Percentiles rank a stretch among this genome's conserved stretches.
Evolutionary conservation across 306 rosid species (phyloP).

Genomic region (Trifolium dubium): DNA sequence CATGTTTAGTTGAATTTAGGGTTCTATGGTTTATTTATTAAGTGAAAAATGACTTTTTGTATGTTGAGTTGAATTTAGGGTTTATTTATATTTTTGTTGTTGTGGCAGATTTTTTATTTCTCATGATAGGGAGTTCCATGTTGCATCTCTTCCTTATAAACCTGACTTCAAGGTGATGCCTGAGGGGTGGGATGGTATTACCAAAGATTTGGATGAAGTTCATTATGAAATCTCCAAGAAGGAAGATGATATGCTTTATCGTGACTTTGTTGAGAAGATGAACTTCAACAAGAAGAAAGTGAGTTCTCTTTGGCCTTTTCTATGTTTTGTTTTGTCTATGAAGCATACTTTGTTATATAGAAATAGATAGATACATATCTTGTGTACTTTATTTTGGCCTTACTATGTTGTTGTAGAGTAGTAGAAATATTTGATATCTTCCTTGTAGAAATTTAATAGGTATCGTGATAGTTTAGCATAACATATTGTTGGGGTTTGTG

Average conservation of each 20-base stretch:
- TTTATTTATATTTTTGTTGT: not conserved
- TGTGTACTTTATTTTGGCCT: conserved; percentile 5
- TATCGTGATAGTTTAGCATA: not conserved
- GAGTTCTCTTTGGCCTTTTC: conserved; percentile 44
- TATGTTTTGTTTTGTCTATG: conserved; percentile 5
- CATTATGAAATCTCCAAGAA: conserved; percentile 86
- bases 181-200: conserved; percentile 98
- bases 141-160: conserved; percentile 91
- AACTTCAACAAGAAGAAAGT: conserved; percentile 93
- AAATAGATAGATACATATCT: not conserved
- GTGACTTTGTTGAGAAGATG: conserved; percentile 80
- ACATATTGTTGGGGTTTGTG: conserved; percentile 19
- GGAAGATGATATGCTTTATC: conserved; percentile 89
- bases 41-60: not conserved
- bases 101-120: conserved; percentile 80
- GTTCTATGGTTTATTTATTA: not conserved
- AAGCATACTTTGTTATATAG: conserved; percentile 11
- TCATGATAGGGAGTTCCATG: conserved; percentile 92
- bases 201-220: conserved; percentile 89
- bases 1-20: not conserved
- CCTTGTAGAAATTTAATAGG: not conserved
- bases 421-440: conserved; percentile 4
- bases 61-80: not conserved
- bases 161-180: conserved; percentile 99
- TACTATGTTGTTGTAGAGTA: conserved; percentile 4